Conservation (phyloP, 805 yeast genomes). For the Yarrowia sp. region DNA sequence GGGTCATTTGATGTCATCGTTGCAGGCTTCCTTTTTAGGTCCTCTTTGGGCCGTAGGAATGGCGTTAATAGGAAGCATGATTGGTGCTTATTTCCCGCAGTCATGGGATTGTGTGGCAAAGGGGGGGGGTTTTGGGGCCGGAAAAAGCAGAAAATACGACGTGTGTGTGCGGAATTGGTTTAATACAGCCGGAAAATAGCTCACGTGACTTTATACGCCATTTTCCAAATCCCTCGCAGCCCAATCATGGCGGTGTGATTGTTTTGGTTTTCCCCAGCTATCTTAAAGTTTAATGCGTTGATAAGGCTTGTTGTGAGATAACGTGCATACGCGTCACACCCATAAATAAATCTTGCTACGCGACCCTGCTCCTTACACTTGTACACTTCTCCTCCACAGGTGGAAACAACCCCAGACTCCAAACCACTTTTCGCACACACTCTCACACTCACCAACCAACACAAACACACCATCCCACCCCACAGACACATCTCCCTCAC, state of each 20-base stretch:
- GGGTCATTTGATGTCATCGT: constrained; percentile 6
- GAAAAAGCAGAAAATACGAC: too few species aligned
- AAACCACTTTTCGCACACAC: background rate
- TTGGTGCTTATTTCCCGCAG: constrained; percentile 21
- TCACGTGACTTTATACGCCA: too few species aligned
- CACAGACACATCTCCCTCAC: background rate
- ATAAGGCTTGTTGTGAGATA: constrained; percentile 23
- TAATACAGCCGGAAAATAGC: too few species aligned
- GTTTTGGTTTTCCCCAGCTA: constrained; percentile 23
- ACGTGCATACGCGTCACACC: constrained; percentile 23
- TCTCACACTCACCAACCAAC: background rate
- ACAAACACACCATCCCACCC: background rate
- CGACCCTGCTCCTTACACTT: constrained; percentile 7
- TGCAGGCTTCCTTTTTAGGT: background rate
- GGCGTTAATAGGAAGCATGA: constrained; percentile 11
- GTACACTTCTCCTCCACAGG: background rate
- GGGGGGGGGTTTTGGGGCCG: too few species aligned
- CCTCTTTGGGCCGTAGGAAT: background rate
- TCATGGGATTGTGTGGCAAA: background rate
- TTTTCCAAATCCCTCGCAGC: too few species aligned
- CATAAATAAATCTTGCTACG: constrained; percentile 25
- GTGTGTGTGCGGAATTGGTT: too few species aligned
- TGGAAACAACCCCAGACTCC: background rate
- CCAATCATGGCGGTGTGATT: background rate
- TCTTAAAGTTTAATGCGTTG: constrained; percentile 12